phyloP scores from a whole-genome alignment of 2,329 filamentous ascomycete genomes.

The Epichloe gansuensis region DNA sequence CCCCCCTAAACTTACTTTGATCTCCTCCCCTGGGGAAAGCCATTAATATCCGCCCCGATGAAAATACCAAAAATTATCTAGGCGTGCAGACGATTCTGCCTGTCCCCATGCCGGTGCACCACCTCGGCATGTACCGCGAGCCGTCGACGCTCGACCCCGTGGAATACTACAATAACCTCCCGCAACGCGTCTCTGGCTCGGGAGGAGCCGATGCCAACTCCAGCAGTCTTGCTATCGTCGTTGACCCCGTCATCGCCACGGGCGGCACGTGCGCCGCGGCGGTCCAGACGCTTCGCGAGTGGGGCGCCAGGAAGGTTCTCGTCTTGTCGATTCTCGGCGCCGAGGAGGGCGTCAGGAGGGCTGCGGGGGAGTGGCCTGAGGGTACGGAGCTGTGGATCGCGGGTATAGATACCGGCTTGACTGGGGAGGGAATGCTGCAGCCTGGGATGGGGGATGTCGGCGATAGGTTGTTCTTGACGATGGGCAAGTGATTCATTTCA shows the following conservation, averaged over 20 bases:
- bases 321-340: slow-evolving; percentile 67
- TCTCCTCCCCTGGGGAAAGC: too few relatives aligned
- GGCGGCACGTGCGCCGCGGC: slow-evolving; percentile 82
- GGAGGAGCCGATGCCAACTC: slow-evolving; percentile 19
- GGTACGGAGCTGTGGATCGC: slow-evolving; percentile 72
- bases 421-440: slow-evolving; percentile 76
- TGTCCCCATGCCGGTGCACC: slow-evolving; percentile 67
- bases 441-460: slow-evolving; percentile 85
- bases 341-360: slow-evolving; percentile 53
- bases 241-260: slow-evolving; percentile 89
- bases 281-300: slow-evolving; percentile 78
- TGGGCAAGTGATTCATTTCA: slow-evolving; percentile 5
- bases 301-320: slow-evolving; percentile 75
- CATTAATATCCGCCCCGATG: too few relatives aligned
- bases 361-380: slow-evolving; percentile 67
- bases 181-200: slow-evolving; percentile 46
- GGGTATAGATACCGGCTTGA: slow-evolving; percentile 61
- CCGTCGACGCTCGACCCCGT: slow-evolving; percentile 76
- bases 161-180: slow-evolving; percentile 97
- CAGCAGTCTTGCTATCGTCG: slow-evolving; percentile 58
- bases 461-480: slow-evolving; percentile 76
- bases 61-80: slow-evolving; percentile 15
- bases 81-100: slow-evolving; percentile 77
- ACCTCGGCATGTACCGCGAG: slow-evolving; percentile 90
- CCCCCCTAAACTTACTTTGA: too few relatives aligned